Percentiles rank a stretch among this genome's conserved stretches.
phyloP scores from a whole-genome alignment of 345 rosid species.

The Erysimum cheiranthoides region DNA sequence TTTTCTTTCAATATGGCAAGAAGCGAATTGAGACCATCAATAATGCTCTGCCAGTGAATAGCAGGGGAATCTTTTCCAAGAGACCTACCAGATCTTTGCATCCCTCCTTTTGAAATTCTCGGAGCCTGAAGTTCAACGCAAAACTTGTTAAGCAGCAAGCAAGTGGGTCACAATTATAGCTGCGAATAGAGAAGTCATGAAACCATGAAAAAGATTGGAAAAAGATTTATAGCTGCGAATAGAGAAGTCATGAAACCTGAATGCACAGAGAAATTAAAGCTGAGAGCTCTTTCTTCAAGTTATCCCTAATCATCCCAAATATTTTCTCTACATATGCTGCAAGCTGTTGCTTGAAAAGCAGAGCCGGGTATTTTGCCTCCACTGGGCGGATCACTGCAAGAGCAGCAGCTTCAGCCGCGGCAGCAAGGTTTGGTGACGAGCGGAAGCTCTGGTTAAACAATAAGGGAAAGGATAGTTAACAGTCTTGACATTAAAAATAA shows the following conservation, averaged over 20 bases:
- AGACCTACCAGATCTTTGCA: conserved; percentile 81
- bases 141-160: conserved; percentile 10
- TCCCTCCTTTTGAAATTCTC: conserved; percentile 85
- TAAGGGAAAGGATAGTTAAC: conserved; percentile 29
- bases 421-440: conserved; percentile 87
- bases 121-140: conserved; percentile 71
- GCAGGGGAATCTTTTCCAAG: conserved; percentile 85
- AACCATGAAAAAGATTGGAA: no score
- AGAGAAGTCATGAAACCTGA: conserved; percentile 63
- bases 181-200: conserved; percentile 37
- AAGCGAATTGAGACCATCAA: conserved; percentile 83
- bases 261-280: conserved; percentile 85
- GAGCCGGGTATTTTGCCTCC: conserved; percentile 97
- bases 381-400: conserved; percentile 82
- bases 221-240: no score
- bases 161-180: conserved; percentile 6
- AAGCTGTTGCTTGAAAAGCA: conserved; percentile 97
- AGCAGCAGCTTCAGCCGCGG: conserved; percentile 81
- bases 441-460: conserved; percentile 79
- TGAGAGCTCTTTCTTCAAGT: conserved; percentile 88
- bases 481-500: conserved; percentile 2
- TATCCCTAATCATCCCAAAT: conserved; percentile 95
- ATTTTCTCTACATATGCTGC: conserved; percentile 98
- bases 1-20: conserved; percentile 86
- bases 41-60: conserved; percentile 96